phyloP scores from a whole-genome alignment of 2,329 filamentous ascomycete genomes.

The Pseudomassariella vexata region DNA sequence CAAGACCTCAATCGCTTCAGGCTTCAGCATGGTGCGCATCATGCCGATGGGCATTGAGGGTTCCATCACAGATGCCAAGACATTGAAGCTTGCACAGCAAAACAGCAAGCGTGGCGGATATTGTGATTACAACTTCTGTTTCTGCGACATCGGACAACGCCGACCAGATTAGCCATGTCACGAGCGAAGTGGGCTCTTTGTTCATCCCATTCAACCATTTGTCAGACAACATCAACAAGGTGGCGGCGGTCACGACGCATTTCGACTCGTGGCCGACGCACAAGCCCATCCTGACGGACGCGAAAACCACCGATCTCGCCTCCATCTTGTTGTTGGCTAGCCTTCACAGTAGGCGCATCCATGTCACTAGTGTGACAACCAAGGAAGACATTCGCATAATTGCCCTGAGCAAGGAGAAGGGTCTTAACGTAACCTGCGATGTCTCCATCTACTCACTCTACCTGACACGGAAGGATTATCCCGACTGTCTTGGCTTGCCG shows the following conservation, averaged over 20 bases:
- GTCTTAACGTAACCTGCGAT: slow-evolving; percentile 76
- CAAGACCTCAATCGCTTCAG: slow-evolving; percentile 66
- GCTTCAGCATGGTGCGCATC: slow-evolving; percentile 75
- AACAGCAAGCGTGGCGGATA: slow-evolving; percentile 62
- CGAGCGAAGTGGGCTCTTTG: slow-evolving; percentile 69
- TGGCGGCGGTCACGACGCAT: slow-evolving; percentile 71
- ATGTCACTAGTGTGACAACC: slow-evolving; percentile 75
- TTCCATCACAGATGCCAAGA: slow-evolving; percentile 65
- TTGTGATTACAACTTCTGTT: slow-evolving; percentile 75
- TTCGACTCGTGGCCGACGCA: slow-evolving; percentile 71
- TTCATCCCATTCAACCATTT: slow-evolving; percentile 81
- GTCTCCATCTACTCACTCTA: slow-evolving; percentile 77
- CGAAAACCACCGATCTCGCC: slow-evolving; percentile 74
- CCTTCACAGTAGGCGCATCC: slow-evolving; percentile 71
- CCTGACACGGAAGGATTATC: slow-evolving; percentile 65
- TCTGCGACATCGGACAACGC: slow-evolving; percentile 68
- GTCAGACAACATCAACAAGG: slow-evolving; percentile 78
- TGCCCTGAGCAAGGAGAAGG: slow-evolving; percentile 72
- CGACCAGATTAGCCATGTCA: slow-evolving; percentile 67
- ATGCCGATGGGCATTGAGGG: slow-evolving; percentile 71
- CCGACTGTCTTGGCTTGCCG: slow-evolving; percentile 61
- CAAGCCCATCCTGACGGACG: slow-evolving; percentile 78
- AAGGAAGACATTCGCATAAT: slow-evolving; percentile 76
- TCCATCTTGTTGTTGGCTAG: slow-evolving; percentile 73
- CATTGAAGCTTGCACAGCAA: slow-evolving; percentile 66